Evolutionary conservation across 805 yeast genomes (phyloP).

Genomic region (Kregervanrija pseudodelftensis): DNA sequence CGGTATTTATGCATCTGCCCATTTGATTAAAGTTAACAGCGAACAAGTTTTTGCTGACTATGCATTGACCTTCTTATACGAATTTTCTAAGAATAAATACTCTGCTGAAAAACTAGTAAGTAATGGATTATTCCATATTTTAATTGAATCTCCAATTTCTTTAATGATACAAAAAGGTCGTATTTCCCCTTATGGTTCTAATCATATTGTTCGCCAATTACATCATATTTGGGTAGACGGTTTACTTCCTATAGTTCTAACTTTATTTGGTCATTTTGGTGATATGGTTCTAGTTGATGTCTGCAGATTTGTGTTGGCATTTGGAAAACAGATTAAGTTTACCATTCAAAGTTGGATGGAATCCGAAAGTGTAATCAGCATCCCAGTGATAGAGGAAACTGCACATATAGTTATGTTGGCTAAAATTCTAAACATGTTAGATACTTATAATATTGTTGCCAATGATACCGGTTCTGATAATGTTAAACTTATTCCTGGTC

Average conservation of each 20-base stretch:
- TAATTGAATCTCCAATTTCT: slow-evolving; percentile 72
- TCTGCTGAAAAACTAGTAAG: slow-evolving; percentile 62
- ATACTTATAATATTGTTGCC: slow-evolving; percentile 41
- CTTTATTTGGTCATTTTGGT: slow-evolving; percentile 57
- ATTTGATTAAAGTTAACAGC: slow-evolving; percentile 48
- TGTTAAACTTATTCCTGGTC: slow-evolving; percentile 41
- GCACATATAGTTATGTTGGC: slow-evolving; percentile 61
- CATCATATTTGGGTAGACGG: slow-evolving; percentile 88
- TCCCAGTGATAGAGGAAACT: slow-evolving; percentile 51
- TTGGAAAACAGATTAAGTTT: slow-evolving; percentile 55
- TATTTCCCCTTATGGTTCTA: slow-evolving; percentile 39
- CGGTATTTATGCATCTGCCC: slow-evolving; percentile 62
- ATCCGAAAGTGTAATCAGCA: slow-evolving; percentile 42
- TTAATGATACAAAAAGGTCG: slow-evolving; percentile 59
- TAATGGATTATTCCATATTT: slow-evolving; percentile 57
- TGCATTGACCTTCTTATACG: slow-evolving; percentile 59
- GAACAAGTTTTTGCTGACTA: slow-evolving; percentile 70
- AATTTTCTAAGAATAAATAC: slow-evolving; percentile 50
- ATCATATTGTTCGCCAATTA: slow-evolving; percentile 22
- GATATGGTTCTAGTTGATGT: slow-evolving; percentile 56
- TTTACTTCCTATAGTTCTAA: slow-evolving; percentile 57
- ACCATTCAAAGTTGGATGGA: slow-evolving; percentile 61
- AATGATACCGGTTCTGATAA: slow-evolving; percentile 15
- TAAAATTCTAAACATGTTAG: slow-evolving; percentile 46
- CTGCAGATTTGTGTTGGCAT: slow-evolving; percentile 53